Evolutionary conservation across 257 asterid genomes (phyloP).

Genomic region (Penstemon eatonii): DNA sequence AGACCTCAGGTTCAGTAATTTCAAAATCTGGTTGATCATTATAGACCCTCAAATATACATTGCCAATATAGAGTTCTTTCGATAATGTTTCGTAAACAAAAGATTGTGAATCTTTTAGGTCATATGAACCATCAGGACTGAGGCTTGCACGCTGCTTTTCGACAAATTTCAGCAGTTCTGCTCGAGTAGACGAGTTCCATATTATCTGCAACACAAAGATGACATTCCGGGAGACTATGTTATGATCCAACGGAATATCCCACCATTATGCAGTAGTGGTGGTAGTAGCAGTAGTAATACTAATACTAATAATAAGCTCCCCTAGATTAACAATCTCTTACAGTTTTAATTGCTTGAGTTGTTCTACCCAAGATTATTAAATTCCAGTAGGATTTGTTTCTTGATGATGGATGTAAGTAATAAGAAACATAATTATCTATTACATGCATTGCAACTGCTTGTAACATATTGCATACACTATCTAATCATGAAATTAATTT

Average conservation of each 20-base stretch:
- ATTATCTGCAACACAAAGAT: conserved; percentile 63
- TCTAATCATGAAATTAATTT: neutral
- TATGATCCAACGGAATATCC: conserved; percentile 19
- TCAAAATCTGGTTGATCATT: conserved; percentile 95
- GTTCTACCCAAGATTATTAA: neutral
- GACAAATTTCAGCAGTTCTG: conserved; percentile 78
- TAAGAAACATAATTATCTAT: neutral
- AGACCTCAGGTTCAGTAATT: conserved; percentile 84
- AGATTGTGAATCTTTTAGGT: conserved; percentile 66
- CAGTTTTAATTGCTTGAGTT: neutral
- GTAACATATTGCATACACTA: no score
- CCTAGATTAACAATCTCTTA: neutral
- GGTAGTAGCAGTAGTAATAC: no score
- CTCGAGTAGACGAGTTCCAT: conserved; percentile 95
- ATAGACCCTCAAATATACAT: conserved; percentile 92
- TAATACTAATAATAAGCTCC: neutral
- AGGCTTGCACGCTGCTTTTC: conserved; percentile 81
- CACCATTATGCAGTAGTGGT: neutral
- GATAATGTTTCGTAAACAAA: conserved; percentile 79
- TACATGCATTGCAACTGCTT: neutral
- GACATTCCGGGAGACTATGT: conserved; percentile 18
- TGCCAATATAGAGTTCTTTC: conserved; percentile 86
- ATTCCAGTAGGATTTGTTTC: neutral
- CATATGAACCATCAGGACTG: conserved; percentile 83
- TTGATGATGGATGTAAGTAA: neutral